Conservation (phyloP, 1,284 basidiomycete genomes). For the Lentinula novae-zelandiae region DNA sequence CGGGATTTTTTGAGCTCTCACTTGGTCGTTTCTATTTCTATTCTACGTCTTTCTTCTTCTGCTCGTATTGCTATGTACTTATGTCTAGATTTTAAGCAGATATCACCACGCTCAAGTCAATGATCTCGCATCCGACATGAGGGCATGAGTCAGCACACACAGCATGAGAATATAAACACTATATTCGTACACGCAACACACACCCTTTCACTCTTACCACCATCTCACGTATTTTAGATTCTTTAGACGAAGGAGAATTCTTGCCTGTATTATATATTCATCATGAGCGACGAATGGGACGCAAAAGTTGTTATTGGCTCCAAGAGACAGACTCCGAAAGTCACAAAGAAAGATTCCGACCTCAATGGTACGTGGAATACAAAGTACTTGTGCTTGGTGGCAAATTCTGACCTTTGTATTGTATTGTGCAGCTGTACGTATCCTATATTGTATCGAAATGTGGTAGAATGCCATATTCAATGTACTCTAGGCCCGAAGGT, state of each 20-base stretch:
- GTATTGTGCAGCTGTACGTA: constrained; percentile 43
- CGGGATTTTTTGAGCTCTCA: no score
- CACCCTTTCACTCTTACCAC: neutral
- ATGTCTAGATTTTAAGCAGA: no score
- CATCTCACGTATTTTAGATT: neutral
- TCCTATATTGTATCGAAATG: neutral
- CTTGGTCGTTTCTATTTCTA: no score
- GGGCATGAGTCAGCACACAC: constrained; percentile 9
- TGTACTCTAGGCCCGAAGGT: constrained; percentile 55
- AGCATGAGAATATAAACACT: neutral
- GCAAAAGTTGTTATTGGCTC: constrained; percentile 73
- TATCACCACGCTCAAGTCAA: no score
- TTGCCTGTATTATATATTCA: constrained; percentile 15
- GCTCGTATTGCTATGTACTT: no score
- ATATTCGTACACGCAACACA: neutral
- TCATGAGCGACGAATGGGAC: constrained; percentile 66
- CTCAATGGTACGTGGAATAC: constrained; percentile 58
- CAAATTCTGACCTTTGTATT: constrained; percentile 10
- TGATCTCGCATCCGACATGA: neutral
- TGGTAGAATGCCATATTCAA: neutral
- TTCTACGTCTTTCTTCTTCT: no score
- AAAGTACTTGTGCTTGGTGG: constrained; percentile 5
- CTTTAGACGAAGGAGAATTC: constrained; percentile 1
- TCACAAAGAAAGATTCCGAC: constrained; percentile 64
- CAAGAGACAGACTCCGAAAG: constrained; percentile 67